Base-by-base conservation (phyloP, 1,284 basidiomycete genomes). In the Austropuccinia psidii region DNA sequence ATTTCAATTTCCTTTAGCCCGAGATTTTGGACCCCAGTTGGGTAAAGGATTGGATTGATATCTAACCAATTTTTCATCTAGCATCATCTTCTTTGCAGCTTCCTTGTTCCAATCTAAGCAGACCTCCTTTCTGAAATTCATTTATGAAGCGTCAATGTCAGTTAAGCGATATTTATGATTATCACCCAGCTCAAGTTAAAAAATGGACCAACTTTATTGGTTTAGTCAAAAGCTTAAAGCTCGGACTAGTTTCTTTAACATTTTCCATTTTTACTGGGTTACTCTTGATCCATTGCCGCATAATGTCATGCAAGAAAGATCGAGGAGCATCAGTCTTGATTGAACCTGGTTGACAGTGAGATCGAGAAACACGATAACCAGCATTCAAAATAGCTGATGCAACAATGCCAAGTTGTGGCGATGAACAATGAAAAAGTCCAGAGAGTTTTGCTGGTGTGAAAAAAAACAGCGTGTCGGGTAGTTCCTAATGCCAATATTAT, bases 31-130 rank as follows among this genome's bases (percentile, higher is more conserved):
- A 0, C 95, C 95, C 95, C 95, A 98, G 79, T 96, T 87, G 1
- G 89, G 85, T 47, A 87, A 85, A 2, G 95, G 95, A 80, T 97
- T 98, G 77, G 87, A 85, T 82, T 96, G 95, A 82, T 98, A 98
- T 60, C 91, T 86, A 0, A 94, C 90, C 8, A 93, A 83, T 78
- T 91, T 91, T 66, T 89, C 84, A 72, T 86, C 86, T 15, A 85
- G 85, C 4, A 77, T 66, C 35, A 87, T 84, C 11, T 84, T 81
- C 13, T 84, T 85, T 11, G 86, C 83, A 0, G 87, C 85, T 6
- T 85, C 83, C 0, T 88, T 87, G 79, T 95, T 90, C 57, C 82
- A 85, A 41, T 83, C 85, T 78, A 96, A 91, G 79, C 90, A 87
- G 49, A 90, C 87, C 69, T 85, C 83, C 83, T 82, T 55, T 90